Base-by-base conservation (phyloP, 805 yeast genomes). In the Lipomyces lipofer region DNA sequence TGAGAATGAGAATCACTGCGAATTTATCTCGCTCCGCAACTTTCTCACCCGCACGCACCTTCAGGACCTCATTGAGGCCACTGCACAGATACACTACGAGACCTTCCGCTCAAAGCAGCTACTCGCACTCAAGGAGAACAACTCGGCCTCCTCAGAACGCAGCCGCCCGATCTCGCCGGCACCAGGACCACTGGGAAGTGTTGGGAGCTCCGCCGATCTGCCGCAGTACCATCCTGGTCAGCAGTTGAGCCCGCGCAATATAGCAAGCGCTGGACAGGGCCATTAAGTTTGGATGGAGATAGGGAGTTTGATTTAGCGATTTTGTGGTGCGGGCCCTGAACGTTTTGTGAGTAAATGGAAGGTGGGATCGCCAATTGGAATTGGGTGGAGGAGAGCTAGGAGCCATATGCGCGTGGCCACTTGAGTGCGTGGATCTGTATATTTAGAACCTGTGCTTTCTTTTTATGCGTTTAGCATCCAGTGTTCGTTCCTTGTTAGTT, bases 1-100 rank as follows among this genome's bases (percentile, higher is more conserved):
- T 58, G 97, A 91, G 74, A 96, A 94, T 73, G 90, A 88, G 50
- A 81, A 85, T 51, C 98, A 94, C 73, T 90, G 97, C 73, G 99
- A 94, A 75, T 94, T 94, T 77, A 88, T 89, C 35, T 90, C 88
- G 65, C 82, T 94, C 68, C 83, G 97, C 74, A 96, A 89, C 71
- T 94, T 94, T 71, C 80, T 94, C 67, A 89, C 96, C 43, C 84
- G 97, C 75, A 89, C 98, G 7, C 97, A 94, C 71, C 78, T 94
- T 67, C 97, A 90, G 71, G 98, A 92, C 70, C 82, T 94, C 70
- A 91, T 94, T 66, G 99, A 94, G 72, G 83, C 96, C 10, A 94
- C 99, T 3, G 76, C 95, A 1, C 77, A 82, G 63, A 79, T 83
- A 51, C 98, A 94, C 71, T 94, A 94, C 72, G 99, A 94, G 76